These are phyloP conservation scores for Kluyveromyces aestuarii DNA, from an alignment of 805 yeast genomes.

Conservation along the genomic window DNA sequence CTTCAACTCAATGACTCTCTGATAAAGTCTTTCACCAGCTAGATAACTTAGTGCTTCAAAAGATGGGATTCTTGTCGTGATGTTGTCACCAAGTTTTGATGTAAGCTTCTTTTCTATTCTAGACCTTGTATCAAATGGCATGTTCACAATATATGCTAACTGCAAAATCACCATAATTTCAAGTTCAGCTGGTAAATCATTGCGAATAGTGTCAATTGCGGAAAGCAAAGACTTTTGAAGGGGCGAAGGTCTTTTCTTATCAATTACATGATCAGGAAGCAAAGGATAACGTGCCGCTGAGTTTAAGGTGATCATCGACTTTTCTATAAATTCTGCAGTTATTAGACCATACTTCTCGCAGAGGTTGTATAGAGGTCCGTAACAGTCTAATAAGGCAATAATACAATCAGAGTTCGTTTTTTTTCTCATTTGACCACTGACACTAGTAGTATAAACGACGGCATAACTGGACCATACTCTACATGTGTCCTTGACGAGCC, in stretches of 20 bases:
- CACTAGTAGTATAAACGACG: constrained; percentile 36
- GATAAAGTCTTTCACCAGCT: constrained; percentile 35
- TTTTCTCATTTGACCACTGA: constrained; percentile 13
- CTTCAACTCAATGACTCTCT: constrained; percentile 25
- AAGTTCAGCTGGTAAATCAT: constrained; percentile 27
- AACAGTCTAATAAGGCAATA: constrained; percentile 44
- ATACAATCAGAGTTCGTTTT: constrained; percentile 51
- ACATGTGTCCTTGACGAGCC: constrained; percentile 32
- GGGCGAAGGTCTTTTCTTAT: constrained; percentile 46
- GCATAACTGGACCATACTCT: constrained; percentile 41
- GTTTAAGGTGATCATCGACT: constrained; percentile 49
- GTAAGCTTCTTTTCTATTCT: constrained; percentile 47
- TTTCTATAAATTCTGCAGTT: constrained; percentile 33
- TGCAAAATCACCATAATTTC: constrained; percentile 44
- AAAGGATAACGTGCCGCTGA: constrained; percentile 67
- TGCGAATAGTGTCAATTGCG: constrained; percentile 31
- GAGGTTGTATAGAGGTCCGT: constrained; percentile 39
- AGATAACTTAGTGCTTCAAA: constrained; percentile 50
- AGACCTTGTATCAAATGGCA: constrained; percentile 55
- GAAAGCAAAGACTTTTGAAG: constrained; percentile 54
- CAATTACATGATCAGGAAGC: constrained; percentile 48
- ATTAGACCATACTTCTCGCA: constrained; percentile 25
- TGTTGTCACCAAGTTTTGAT: constrained; percentile 26
- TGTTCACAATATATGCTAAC: constrained; percentile 40
- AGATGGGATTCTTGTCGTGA: constrained; percentile 43